Evolutionary conservation across 768 basidiomycete species (phyloP).

Genomic region (Gyrodon lividus): DNA sequence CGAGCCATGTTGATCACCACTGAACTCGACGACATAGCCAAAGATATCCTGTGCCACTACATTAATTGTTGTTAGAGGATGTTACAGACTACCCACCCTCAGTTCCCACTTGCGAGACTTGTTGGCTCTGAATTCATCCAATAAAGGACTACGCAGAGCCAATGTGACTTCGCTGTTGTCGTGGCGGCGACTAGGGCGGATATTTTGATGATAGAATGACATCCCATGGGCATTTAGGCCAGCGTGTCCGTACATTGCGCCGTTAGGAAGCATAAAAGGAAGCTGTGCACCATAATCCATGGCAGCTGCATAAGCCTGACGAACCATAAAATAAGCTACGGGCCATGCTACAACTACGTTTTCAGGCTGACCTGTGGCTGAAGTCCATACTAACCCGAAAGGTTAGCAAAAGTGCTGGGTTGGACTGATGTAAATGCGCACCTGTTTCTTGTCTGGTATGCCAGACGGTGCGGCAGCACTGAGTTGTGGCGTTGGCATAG

Average conservation of each 20-base stretch:
- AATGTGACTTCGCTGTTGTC: conserved; percentile 36
- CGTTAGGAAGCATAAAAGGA: conserved; percentile 43
- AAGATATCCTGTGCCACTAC: conserved; percentile 65
- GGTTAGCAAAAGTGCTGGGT: conserved; percentile 11
- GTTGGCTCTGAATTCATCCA: conserved; percentile 85
- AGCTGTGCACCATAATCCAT: conserved; percentile 51
- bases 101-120: conserved; percentile 82
- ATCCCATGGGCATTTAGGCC: conserved; percentile 32
- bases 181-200: conserved; percentile 47
- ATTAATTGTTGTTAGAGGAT: conserved; percentile 3
- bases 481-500: conserved; percentile 52
- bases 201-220: conserved; percentile 37
- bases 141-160: conserved; percentile 61
- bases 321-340: not conserved
- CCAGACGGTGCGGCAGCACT: conserved; percentile 39
- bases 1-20: conserved; percentile 96
- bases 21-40: conserved; percentile 87
- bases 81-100: conserved; percentile 45
- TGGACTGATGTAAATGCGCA: conserved; percentile 25
- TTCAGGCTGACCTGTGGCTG: conserved; percentile 45
- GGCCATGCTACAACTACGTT: not conserved
- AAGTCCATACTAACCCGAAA: conserved; percentile 37
- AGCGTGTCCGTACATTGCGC: conserved; percentile 45
- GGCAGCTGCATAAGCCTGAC: conserved; percentile 41
- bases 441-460: conserved; percentile 61